These are phyloP conservation scores for Azolla pinnata DNA, from an alignment of 75 land plant genomes.

Conservation along the genomic window DNA sequence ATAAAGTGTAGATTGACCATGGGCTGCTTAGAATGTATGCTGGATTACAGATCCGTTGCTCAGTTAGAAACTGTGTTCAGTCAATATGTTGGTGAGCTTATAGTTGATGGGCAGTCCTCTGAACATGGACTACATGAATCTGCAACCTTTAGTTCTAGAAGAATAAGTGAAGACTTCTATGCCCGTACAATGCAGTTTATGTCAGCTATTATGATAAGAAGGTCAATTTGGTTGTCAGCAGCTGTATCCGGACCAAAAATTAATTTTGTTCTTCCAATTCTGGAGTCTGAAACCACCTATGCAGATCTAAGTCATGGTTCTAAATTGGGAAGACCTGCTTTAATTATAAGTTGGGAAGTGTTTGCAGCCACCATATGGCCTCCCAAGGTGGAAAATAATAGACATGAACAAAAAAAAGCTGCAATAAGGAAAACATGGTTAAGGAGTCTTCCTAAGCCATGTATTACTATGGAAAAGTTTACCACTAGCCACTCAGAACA, in stretches of 20 bases:
- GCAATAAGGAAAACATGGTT: constrained; percentile 16
- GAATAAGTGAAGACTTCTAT: not conserved
- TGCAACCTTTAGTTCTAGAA: constrained; percentile 3
- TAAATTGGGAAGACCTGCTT: constrained; percentile 7
- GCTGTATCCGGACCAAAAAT: constrained; percentile 16
- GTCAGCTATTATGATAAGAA: constrained; percentile 3
- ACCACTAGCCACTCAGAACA: constrained; percentile 5
- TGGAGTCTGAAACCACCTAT: not conserved
- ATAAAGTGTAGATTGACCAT: not conserved
- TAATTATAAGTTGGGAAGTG: constrained; percentile 12
- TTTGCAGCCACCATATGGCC: constrained; percentile 18
- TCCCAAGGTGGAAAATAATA: constrained; percentile 2
- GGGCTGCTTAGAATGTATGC: not conserved
- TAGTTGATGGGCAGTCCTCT: too few relatives aligned
- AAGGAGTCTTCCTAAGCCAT: constrained; percentile 15
- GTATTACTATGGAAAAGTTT: not conserved
- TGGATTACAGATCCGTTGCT: constrained; percentile 1
- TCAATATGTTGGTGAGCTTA: too few relatives aligned
- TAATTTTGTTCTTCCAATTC: constrained; percentile 8
- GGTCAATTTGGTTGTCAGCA: constrained; percentile 6
- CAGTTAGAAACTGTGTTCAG: too few relatives aligned
- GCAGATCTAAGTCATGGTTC: not conserved
- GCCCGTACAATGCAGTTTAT: constrained; percentile 1
- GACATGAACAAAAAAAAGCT: constrained; percentile 5
- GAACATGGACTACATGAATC: too few relatives aligned